Conservation (phyloP, 192 early-diverging fungal genomes). For the Tieghemiomyces parasiticus region DNA sequence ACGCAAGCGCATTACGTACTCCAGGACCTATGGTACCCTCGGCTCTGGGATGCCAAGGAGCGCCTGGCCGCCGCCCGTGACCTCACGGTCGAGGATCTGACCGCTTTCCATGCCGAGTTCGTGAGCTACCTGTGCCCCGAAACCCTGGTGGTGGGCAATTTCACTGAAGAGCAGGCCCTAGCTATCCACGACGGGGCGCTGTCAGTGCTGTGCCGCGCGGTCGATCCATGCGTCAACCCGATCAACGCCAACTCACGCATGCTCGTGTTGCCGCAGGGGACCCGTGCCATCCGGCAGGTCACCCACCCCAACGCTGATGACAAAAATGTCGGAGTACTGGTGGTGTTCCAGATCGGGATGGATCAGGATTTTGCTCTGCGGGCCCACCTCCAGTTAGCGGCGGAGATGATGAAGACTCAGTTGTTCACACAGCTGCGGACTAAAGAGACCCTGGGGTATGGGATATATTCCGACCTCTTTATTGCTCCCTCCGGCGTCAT, state of each 20-base stretch:
- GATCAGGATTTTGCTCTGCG: constrained; percentile 45
- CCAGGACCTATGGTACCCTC: constrained; percentile 57
- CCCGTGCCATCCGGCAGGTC: constrained; percentile 32
- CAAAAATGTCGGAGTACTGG: constrained; percentile 77
- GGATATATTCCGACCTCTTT: constrained; percentile 34
- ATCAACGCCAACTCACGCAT: no score
- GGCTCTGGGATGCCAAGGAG: constrained; percentile 64
- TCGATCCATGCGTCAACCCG: constrained; percentile 32
- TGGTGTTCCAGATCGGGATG: constrained; percentile 69
- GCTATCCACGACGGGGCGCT: no score
- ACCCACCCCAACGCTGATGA: constrained; percentile 61
- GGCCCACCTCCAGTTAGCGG: constrained; percentile 48
- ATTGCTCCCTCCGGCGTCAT: constrained; percentile 60
- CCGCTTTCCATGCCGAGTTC: constrained; percentile 57
- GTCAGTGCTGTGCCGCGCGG: constrained; percentile 37
- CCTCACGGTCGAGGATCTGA: constrained; percentile 56
- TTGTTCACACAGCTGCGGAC: constrained; percentile 89
- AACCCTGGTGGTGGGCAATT: constrained; percentile 80
- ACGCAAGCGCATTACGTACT: constrained; percentile 64
- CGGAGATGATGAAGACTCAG: constrained; percentile 75
- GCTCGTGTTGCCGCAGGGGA: no score
- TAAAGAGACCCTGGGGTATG: constrained; percentile 71
- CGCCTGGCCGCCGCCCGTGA: constrained; percentile 54
- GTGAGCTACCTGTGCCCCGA: constrained; percentile 55
- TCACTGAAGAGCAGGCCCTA: constrained; percentile 46